phyloP scores from a whole-genome alignment of 2,329 filamentous ascomycete species.

The Calonectria hongkongensis region DNA sequence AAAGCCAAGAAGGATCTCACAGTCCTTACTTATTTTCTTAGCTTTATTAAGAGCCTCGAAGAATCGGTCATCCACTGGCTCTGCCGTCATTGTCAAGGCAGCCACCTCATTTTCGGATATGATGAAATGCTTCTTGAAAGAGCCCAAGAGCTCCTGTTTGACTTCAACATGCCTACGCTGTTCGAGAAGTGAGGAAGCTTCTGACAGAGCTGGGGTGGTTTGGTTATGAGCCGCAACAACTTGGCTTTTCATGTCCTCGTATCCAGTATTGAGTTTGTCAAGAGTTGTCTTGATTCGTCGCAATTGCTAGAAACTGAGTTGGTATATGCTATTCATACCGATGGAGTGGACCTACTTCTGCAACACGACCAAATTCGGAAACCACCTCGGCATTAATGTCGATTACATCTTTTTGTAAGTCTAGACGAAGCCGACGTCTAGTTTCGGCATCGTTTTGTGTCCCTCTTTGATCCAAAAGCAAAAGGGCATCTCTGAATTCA shows the following conservation, averaged over 20 bases:
- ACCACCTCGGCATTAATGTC: conserved; percentile 94
- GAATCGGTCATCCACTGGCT: conserved; percentile 90
- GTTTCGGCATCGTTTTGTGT: conserved; percentile 85
- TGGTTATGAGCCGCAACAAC: conserved; percentile 85
- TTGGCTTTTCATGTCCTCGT: conserved; percentile 86
- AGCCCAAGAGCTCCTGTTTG: conserved; percentile 85
- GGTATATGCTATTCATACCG: conserved; percentile 34
- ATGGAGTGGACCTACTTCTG: conserved; percentile 78
- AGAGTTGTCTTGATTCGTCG: conserved; percentile 88
- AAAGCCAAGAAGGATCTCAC: conserved; percentile 90
- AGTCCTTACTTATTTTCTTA: conserved; percentile 92
- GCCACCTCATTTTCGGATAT: conserved; percentile 87
- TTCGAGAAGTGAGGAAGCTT: conserved; percentile 83
- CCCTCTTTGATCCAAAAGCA: conserved; percentile 83
- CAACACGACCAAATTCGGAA: conserved; percentile 90
- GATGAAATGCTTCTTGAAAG: conserved; percentile 89
- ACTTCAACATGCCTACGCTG: conserved; percentile 85
- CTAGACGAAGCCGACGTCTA: conserved; percentile 85
- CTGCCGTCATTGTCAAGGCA: conserved; percentile 84
- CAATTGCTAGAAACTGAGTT: conserved; percentile 80
- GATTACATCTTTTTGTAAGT: conserved; percentile 94
- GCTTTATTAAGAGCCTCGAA: conserved; percentile 86
- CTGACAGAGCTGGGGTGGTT: conserved; percentile 83
- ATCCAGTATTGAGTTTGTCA: conserved; percentile 85
- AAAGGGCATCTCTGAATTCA: conserved; percentile 90